Evolutionary conservation across 768 basidiomycete genomes (phyloP).

Genomic region (Xerocomus potaroensis): DNA sequence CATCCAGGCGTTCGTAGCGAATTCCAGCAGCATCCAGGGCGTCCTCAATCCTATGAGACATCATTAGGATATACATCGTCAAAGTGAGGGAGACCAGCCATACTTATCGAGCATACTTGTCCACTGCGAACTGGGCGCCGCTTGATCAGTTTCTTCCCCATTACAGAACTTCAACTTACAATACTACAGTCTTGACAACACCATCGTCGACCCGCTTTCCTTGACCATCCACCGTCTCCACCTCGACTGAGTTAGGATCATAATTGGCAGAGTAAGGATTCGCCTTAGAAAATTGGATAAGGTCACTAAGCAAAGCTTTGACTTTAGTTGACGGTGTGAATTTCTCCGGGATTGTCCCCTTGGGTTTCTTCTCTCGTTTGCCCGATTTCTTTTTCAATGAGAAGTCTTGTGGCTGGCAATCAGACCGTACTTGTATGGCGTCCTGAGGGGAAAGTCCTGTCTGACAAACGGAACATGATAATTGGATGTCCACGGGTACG

Average conservation of each 20-base stretch:
- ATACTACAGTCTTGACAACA: slow-evolving; percentile 87
- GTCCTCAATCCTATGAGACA: slow-evolving; percentile 70
- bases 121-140: slow-evolving; percentile 75
- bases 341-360: slow-evolving; percentile 48
- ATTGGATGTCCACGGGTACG: slow-evolving; percentile 49
- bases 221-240: slow-evolving; percentile 72
- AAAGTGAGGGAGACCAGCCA: slow-evolving; percentile 1
- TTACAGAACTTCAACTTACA: slow-evolving; percentile 54
- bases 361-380: slow-evolving; percentile 65
- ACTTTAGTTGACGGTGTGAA: slow-evolving; percentile 86
- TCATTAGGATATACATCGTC: slow-evolving; percentile 1
- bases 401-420: slow-evolving; percentile 40
- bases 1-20: slow-evolving; percentile 88
- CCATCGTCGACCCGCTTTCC: slow-evolving; percentile 70
- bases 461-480: slow-evolving; percentile 78
- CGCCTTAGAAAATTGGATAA: slow-evolving; percentile 71
- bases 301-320: slow-evolving; percentile 73
- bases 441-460: slow-evolving; percentile 62
- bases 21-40: slow-evolving; percentile 81
- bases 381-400: slow-evolving; percentile 56
- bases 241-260: slow-evolving; percentile 65
- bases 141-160: slow-evolving; percentile 12
- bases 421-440: slow-evolving; percentile 76
- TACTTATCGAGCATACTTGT: slow-evolving; percentile 91
- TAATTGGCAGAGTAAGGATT: slow-evolving; percentile 91